Base-by-base conservation (phyloP, 2,329 filamentous ascomycete genomes). In the Penicillium sp. region DNA sequence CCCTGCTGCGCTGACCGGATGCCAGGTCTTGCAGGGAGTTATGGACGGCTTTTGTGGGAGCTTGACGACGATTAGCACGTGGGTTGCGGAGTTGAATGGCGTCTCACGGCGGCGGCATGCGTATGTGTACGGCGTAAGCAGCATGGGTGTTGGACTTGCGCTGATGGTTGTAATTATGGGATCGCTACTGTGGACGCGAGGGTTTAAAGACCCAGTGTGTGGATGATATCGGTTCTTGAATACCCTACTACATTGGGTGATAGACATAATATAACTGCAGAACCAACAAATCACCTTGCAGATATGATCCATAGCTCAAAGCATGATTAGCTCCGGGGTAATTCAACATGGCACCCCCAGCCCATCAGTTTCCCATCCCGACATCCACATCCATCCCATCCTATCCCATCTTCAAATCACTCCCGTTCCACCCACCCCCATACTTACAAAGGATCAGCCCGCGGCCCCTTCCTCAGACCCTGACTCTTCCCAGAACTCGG, bases 31-130 rank as follows among this genome's bases (percentile, higher is more conserved):
- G 33, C 79, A 83, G 54, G 81, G 81, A 4, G 63, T 84, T 3
- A 75, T 80, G 60, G 81, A 85, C 67, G 81, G 81, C 2, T 83
- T 85, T 52, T 85, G 82, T 54, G 81, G 82, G 2, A 80, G 78
- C 43, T 56, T 80, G 57, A 84, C 81, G 3, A 85, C 81, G 0
- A 72, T 86, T 7, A 84, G 80, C 51, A 84, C 81, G 2, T 84
- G 80, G 80, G 78, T 82, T 16, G 69, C 71, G 6, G 81, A 86
- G 59, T 54, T 85, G 54, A 74, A 69, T 41, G 70, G 70, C 2
- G 53, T 85, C 36, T 63, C 71, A 30, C 68, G 71, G 17, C 67
- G 64, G 8, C 47, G 67, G 11, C 70, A 81, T 62, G 79, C 83
- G 2, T 94, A 91, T 68, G 14, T 73, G 2, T 81, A 81, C 57